Conservation (phyloP, 495 filamentous ascomycete genomes). For the Penicillium goetzii region DNA sequence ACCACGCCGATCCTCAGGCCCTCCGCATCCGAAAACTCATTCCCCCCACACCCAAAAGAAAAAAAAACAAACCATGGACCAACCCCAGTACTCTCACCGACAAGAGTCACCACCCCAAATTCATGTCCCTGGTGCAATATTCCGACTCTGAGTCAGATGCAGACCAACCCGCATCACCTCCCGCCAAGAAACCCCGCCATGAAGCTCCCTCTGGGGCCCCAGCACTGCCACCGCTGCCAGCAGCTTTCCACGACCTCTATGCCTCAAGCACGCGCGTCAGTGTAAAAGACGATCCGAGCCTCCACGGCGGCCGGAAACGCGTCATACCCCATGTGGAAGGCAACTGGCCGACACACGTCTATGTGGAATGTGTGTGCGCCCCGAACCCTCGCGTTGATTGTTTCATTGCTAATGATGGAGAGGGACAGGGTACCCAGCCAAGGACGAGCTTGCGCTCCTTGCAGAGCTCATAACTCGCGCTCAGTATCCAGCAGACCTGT, state of each 20-base stretch:
- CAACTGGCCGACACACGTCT: slow-evolving; percentile 91
- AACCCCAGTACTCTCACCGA: neutral
- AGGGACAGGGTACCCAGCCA: slow-evolving; percentile 68
- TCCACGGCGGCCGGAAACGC: slow-evolving; percentile 84
- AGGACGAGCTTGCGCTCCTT: slow-evolving; percentile 58
- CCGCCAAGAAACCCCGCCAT: slow-evolving; percentile 33
- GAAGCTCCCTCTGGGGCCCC: slow-evolving; percentile 17
- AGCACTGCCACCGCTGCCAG: slow-evolving; percentile 78
- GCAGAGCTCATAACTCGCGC: slow-evolving; percentile 50
- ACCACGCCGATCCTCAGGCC: neutral
- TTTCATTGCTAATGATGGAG: slow-evolving; percentile 8
- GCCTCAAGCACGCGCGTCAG: slow-evolving; percentile 72
- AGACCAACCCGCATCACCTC: slow-evolving; percentile 36
- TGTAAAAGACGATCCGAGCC: slow-evolving; percentile 74
- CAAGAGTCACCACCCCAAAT: slow-evolving; percentile 1
- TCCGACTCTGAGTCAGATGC: slow-evolving; percentile 65
- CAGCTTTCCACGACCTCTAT: slow-evolving; percentile 87
- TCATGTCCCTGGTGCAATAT: slow-evolving; percentile 73
- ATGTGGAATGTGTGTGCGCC: slow-evolving; percentile 83
- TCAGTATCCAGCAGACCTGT: slow-evolving; percentile 28
- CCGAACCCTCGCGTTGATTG: slow-evolving; percentile 1
- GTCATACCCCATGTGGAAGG: slow-evolving; percentile 83
- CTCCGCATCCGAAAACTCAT: slow-evolving; percentile 3
- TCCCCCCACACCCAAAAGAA: neutral
- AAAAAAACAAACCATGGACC: slow-evolving; percentile 6